Evolutionary conservation across 2,329 filamentous ascomycete genomes (phyloP), one percentile per base, ranked within the genome.

Genomic region (Raffaelea arxii): DNA sequence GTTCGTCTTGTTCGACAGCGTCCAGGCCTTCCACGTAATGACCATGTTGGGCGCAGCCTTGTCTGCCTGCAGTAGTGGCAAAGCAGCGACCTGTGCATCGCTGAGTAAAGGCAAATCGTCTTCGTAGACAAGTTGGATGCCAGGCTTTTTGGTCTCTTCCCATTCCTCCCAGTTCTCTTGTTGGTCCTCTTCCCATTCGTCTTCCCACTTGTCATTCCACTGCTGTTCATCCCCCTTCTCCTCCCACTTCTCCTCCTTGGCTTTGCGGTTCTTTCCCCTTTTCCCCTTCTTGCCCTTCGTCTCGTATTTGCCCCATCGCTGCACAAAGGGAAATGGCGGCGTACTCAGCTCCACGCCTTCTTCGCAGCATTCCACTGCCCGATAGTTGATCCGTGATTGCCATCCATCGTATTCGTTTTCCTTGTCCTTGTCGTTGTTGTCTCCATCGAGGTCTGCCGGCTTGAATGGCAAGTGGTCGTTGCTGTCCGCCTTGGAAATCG

Each of bases 311-410:
- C 94, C 87, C 91, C 90, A 96, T 41, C 86, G 77, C 62, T 96
- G 89, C 16, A 85, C 71, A 61, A 96, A 96, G 0, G 90, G 90
- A 58, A 94, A 96, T 0, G 90, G 86, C 0, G 91, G 90, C 27
- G 86, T 75, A 45, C 77, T 84, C 40, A 94, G 69, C 25, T 75
- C 67, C 35, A 87, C 66, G 5, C 72, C 75, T 25, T 85, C 75
- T n/a, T 85, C 74, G 51, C 80, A 78, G 63, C 90, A 96, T 61
- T 97, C 91, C 1, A 94, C 86, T 21, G 87, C 90, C 22, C 77
- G 75, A 50, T 94, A 79, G 11, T 69, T 74, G 49, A 96, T 82
- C 54, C 80, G 87, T 4, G 77, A 67, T 54, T 78, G 78, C 90
- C 90, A 96, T 21, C 77, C 72, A 25, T 84, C 73, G n/a, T 19